Evolutionary conservation across 1,284 basidiomycete species (phyloP).

Genomic region (Trichosporon faecale): DNA sequence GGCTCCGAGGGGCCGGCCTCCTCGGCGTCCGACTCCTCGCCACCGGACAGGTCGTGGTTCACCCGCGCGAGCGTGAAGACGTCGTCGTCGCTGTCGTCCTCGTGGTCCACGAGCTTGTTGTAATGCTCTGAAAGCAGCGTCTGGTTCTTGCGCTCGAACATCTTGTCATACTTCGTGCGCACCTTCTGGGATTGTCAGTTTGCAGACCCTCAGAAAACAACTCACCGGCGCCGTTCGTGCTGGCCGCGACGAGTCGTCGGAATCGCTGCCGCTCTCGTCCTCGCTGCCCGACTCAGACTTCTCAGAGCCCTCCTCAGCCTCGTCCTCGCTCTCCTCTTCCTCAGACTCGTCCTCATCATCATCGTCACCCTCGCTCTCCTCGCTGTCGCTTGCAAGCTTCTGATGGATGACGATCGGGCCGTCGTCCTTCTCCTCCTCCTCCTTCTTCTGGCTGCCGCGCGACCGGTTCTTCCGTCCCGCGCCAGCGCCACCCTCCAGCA

Average conservation of each 20-base stretch:
- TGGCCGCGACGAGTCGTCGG: neutral
- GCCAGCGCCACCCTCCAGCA: constrained; percentile 53
- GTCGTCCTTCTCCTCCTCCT: constrained; percentile 29
- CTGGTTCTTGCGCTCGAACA: constrained; percentile 97
- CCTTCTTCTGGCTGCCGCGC: constrained; percentile 31
- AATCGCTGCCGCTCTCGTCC: constrained; percentile 6
- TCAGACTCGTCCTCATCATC: constrained; percentile 33
- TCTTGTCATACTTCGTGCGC: constrained; percentile 94
- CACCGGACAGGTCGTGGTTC: constrained; percentile 66
- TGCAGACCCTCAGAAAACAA: neutral
- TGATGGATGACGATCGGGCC: constrained; percentile 23
- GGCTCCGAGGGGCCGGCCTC: constrained; percentile 36
- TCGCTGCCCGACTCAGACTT: constrained; percentile 14
- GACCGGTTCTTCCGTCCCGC: constrained; percentile 36
- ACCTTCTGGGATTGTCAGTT: constrained; percentile 50
- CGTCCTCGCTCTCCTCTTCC: constrained; percentile 29
- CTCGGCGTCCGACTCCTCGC: constrained; percentile 45
- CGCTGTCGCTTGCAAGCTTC: constrained; percentile 26
- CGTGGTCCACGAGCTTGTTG: constrained; percentile 75
- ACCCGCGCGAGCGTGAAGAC: constrained; percentile 91
- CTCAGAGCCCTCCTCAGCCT: constrained; percentile 18
- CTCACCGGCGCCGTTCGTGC: constrained; percentile 5
- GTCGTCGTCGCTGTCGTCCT: constrained; percentile 60
- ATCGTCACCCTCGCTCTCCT: constrained; percentile 25
- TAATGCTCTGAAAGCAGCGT: constrained; percentile 90